Conservation (phyloP, 179 eudicot genomes). For the Sideroxylon spinosum region DNA sequence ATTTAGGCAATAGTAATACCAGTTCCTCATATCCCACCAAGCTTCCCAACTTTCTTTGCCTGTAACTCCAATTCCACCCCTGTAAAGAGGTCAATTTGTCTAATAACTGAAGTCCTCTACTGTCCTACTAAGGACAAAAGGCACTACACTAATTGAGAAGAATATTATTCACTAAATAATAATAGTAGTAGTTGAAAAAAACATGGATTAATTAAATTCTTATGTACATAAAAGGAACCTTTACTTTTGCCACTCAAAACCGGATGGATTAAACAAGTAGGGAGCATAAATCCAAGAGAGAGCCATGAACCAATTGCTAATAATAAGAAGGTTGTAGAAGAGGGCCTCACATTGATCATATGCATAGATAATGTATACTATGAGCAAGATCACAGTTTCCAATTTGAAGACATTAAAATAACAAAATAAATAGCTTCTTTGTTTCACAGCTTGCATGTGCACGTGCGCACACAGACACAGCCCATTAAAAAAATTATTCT, state of each 20-base stretch:
- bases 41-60: constrained; percentile 99
- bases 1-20: constrained; percentile 37
- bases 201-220: neutral
- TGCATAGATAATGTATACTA: constrained; percentile 81
- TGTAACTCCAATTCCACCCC: constrained; percentile 98
- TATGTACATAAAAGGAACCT: constrained; percentile 12
- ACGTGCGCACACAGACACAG: neutral
- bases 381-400: constrained; percentile 82
- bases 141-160: neutral
- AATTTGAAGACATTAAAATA: constrained; percentile 40
- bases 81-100: constrained; percentile 98
- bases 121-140: constrained; percentile 37
- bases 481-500: too few relatives aligned
- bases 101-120: constrained; percentile 97
- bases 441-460: neutral
- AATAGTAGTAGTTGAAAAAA: neutral
- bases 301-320: constrained; percentile 97
- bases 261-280: constrained; percentile 91
- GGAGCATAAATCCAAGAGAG: constrained; percentile 98
- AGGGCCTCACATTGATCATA: constrained; percentile 59
- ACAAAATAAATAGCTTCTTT: neutral
- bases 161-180: too few relatives aligned
- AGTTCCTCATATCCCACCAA: constrained; percentile 99
- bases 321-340: constrained; percentile 70
- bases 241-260: constrained; percentile 99